Evolutionary conservation across 2,329 filamentous ascomycete genomes (phyloP), one percentile per base, ranked within the genome.

Genomic region (Penicillium nordicum): DNA sequence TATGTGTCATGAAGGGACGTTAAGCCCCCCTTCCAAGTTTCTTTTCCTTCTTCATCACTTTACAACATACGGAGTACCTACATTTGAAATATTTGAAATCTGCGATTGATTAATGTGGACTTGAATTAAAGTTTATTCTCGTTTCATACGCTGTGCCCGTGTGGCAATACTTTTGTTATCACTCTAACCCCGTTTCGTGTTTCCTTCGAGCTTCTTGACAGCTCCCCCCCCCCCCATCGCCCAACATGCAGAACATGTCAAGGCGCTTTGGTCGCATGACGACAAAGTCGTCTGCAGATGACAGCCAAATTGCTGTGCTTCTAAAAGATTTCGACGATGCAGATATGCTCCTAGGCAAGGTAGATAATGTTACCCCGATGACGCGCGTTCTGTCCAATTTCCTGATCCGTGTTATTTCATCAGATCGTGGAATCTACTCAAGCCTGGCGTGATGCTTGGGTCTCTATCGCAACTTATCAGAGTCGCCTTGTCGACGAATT

Each of bases 271-370:
- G 88, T 54, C 64, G 64, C 59, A 87, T 84, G 73, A 83, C 92
- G 69, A 81, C 85, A 75, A 85, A 84, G 68, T 83, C 86, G 59
- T 85, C 86, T 25, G 88, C 87, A 55, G 88, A 94, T 73, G 88
- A 90, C 70, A 87, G 87, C 62, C 88, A 90, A 69, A 86, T 93
- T 44, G 86, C 87, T 11, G 82, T 87, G 43, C 79, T 94, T 52
- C 77, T 95, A 55, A 87, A 84, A 65, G 90, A 94, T 68, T 94
- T 92, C 69, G 88, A 91, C 64, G 87, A 92, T 72, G 88, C 87
- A 27, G 88, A 94, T 72, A 84, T 83, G 63, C 82, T 92, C 69
- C 80, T 94, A 61, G 81, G 83, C 62, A 86, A 85, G 80, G 89
- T 91, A 78, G 56, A 77, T 56, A 42, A 54, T 49, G 43, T 49